Evolutionary conservation across 2,329 filamentous ascomycete genomes (phyloP).

Genomic region (Uncinocarpus reesii): DNA sequence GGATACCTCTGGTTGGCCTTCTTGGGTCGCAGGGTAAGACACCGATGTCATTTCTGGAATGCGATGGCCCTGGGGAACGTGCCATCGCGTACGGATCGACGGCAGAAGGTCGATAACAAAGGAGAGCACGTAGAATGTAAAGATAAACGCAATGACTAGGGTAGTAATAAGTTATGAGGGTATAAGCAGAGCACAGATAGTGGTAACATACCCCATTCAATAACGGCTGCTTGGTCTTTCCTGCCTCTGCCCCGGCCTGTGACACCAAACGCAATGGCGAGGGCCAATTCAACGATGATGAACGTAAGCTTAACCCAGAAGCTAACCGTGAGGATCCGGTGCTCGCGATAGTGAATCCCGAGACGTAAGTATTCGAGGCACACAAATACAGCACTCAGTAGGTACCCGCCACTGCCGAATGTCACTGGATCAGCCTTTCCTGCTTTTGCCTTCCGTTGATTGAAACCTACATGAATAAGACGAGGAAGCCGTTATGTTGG

Average conservation of each 20-base stretch:
- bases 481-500: constrained; percentile 66
- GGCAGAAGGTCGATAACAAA: constrained; percentile 84
- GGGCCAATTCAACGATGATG: constrained; percentile 64
- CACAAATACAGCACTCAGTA: constrained; percentile 75
- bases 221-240: constrained; percentile 59
- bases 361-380: constrained; percentile 85
- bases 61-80: constrained; percentile 34
- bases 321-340: constrained; percentile 61
- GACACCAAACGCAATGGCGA: constrained; percentile 58
- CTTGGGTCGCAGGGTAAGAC: constrained; percentile 2
- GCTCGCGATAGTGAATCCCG: constrained; percentile 61
- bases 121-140: constrained; percentile 75
- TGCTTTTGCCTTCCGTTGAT: background rate
- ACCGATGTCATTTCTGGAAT: constrained; percentile 21
- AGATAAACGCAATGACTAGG: constrained; percentile 62
- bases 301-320: constrained; percentile 86
- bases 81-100: constrained; percentile 52
- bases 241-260: constrained; percentile 35
- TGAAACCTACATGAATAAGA: constrained; percentile 57
- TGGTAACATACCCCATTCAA: constrained; percentile 56
- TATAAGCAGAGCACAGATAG: background rate
- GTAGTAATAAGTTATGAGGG: background rate
- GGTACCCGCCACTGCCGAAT: constrained; percentile 52
- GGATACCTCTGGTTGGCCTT: constrained; percentile 17
- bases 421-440: background rate